Evolutionary conservation across 768 basidiomycete genomes (phyloP), one percentile per base, ranked within the genome.

Genomic region (Pilatotrama ljubarskyi): DNA sequence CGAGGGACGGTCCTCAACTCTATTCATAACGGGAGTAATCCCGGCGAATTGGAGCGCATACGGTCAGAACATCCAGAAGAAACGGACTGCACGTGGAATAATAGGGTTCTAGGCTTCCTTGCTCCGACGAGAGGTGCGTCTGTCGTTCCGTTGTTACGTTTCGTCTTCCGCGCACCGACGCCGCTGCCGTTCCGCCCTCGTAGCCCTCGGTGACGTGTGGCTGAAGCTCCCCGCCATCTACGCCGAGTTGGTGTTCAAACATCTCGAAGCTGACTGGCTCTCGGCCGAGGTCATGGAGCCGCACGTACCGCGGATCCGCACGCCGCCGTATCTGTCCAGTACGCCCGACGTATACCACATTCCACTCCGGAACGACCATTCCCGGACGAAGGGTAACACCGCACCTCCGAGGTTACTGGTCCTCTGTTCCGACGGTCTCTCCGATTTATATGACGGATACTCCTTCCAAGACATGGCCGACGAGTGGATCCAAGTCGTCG

Each of bases 91-190:
- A 77, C 90, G 42, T 66, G 84, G 47, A 83, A 89, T 61, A 76
- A 79, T 64, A 80, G 90, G 50, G 84, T 91, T 50, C 83, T 91
- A 51, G 90, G 90, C 55, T 88, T 87, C 56, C 82, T 92, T 26
- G 87, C 89, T 3, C 88, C 89, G 52, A 88, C 86, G 66, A 81
- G 90, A 73, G 87, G 90, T 90, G 69, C 29, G 29, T 32, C 29
- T 10, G 10, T 10, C 10, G 10, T 32, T 32, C 29, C 67, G 84
- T 80, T 48, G 51, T 40, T 40, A 22, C 52, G 46, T n/a, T 15
- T 55, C 42, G 29, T 14, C 17, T 44, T 22, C 43, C 38, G 47
- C 47, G 22, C 43, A 42, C 49, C 41, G 40, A 55, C 41, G 26
- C 42, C 42, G 58, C 41, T 29, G 22, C 43, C n/a, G 46, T 52